phyloP scores from a whole-genome alignment of 2,329 filamentous ascomycete genomes.

The Ramularia collo-cygni region DNA sequence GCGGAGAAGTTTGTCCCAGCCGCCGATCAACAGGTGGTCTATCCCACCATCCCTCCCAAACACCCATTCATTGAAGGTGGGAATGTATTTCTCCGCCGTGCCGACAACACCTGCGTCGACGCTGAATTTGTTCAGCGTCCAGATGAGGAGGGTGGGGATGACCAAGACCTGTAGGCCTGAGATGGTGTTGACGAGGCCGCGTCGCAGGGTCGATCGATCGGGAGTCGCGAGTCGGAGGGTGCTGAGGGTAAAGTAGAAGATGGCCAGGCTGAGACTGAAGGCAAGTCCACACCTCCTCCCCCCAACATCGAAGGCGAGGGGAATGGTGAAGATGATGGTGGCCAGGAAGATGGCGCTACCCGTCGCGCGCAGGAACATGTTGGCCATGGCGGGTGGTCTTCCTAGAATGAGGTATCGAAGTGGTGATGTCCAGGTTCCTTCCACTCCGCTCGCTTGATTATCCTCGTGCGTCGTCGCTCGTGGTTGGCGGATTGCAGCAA shows the following conservation, averaged over 20 bases:
- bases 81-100: conserved; percentile 36
- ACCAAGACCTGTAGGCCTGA: conserved; percentile 78
- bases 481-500: no score
- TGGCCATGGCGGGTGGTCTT: conserved; percentile 2
- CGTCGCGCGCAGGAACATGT: conserved; percentile 43
- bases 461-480: no score
- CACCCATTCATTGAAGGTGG: conserved; percentile 73
- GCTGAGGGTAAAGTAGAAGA: conserved; percentile 88
- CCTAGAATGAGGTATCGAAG: not conserved
- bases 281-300: conserved; percentile 89
- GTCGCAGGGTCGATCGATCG: conserved; percentile 67
- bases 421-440: not conserved
- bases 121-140: conserved; percentile 91
- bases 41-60: conserved; percentile 80
- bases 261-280: conserved; percentile 81
- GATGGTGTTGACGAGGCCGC: conserved; percentile 61
- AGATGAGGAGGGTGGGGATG: conserved; percentile 81
- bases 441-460: not conserved
- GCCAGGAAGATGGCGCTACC: conserved; percentile 63
- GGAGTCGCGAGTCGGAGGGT: conserved; percentile 72
- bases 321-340: conserved; percentile 90
- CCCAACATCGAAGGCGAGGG: conserved; percentile 95
- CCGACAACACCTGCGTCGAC: conserved; percentile 53
- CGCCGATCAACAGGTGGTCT: conserved; percentile 71
- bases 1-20: conserved; percentile 80